Percentiles rank a stretch among this genome's conserved stretches.
Evolutionary conservation across 108 stramenopile species (phyloP).

Genomic region (Bacterosira constricta): DNA sequence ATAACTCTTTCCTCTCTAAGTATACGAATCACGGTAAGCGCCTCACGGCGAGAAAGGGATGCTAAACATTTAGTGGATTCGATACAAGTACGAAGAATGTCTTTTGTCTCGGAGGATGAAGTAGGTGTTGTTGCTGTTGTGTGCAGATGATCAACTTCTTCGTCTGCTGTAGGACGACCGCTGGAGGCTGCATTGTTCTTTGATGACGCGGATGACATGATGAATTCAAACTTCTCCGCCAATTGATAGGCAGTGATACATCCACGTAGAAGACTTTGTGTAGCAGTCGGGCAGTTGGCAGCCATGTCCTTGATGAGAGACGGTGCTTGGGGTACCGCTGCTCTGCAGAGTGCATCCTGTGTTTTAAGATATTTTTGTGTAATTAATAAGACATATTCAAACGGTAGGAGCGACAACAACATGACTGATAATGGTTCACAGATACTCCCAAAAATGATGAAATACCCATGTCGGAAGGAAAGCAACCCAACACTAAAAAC

Average conservation of each 20-base stretch:
- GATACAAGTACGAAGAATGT: constrained; percentile 44
- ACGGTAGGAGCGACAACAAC: no score
- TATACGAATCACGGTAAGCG: constrained; percentile 40
- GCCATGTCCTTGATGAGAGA: constrained; percentile 61
- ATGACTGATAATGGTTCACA: no score
- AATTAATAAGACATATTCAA: no score
- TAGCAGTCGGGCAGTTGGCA: constrained; percentile 68
- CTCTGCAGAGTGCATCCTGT: constrained; percentile 70
- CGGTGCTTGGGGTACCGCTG: constrained; percentile 60
- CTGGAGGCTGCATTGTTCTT: no score
- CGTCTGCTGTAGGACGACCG: no score
- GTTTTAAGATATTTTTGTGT: neutral
- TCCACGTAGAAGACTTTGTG: constrained; percentile 62
- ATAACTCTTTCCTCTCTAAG: constrained; percentile 52
- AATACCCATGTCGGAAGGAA: neutral
- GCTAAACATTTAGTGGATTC: constrained; percentile 49
- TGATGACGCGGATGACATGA: no score
- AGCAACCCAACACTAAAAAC: constrained; percentile 4
- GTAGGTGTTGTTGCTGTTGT: constrained; percentile 5
- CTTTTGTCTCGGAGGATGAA: constrained; percentile 4
- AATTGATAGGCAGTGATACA: constrained; percentile 63
- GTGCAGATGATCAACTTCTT: constrained; percentile 10
- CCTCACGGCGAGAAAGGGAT: constrained; percentile 58
- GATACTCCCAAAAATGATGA: neutral
- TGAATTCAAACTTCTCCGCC: constrained; percentile 9